These are phyloP conservation scores for Taphrina betulina DNA, from an alignment of 1,139 yeast species.

Conservation along the genomic window DNA sequence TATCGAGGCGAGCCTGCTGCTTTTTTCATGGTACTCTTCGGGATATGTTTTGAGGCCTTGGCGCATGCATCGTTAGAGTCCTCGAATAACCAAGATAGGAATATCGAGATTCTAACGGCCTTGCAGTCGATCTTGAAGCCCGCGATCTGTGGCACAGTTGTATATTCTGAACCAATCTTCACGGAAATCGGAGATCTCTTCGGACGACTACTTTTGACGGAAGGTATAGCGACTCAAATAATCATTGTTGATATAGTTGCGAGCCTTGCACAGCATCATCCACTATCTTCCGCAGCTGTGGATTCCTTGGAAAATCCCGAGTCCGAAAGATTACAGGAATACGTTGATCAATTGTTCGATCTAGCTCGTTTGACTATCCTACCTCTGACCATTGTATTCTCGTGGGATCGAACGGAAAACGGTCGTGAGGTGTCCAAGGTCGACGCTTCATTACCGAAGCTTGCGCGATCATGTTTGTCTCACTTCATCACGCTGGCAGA, in stretches of 20 bases:
- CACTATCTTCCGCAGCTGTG: slow-evolving; percentile 38
- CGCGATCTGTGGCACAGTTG: slow-evolving; percentile 57
- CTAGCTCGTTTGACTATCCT: slow-evolving; percentile 69
- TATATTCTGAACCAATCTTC: slow-evolving; percentile 69
- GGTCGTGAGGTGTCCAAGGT: slow-evolving; percentile 48
- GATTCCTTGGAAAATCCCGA: slow-evolving; percentile 33
- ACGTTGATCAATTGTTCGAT: slow-evolving; percentile 79
- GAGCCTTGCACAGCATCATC: slow-evolving; percentile 43
- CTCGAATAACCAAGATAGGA: slow-evolving; percentile 37
- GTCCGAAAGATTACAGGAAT: slow-evolving; percentile 50
- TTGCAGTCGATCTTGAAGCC: slow-evolving; percentile 60
- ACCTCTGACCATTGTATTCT: slow-evolving; percentile 65
- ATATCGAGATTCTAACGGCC: slow-evolving; percentile 54
- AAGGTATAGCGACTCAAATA: slow-evolving; percentile 37
- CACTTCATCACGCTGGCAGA: slow-evolving; percentile 62
- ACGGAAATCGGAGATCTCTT: slow-evolving; percentile 73
- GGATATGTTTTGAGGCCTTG: slow-evolving; percentile 78
- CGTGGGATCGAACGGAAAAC: slow-evolving; percentile 51
- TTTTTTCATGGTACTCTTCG: slow-evolving; percentile 76
- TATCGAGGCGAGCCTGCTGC: slow-evolving; percentile 62
- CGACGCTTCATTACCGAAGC: slow-evolving; percentile 14
- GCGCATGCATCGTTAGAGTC: slow-evolving; percentile 41
- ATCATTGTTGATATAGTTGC: slow-evolving; percentile 36
- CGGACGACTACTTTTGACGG: slow-evolving; percentile 68
- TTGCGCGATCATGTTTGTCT: slow-evolving; percentile 49